Percentiles rank a stretch among this genome's conserved stretches.
Evolutionary conservation across 148 eudicot genomes (phyloP).

Genomic region (Gaultheria prostrata): DNA sequence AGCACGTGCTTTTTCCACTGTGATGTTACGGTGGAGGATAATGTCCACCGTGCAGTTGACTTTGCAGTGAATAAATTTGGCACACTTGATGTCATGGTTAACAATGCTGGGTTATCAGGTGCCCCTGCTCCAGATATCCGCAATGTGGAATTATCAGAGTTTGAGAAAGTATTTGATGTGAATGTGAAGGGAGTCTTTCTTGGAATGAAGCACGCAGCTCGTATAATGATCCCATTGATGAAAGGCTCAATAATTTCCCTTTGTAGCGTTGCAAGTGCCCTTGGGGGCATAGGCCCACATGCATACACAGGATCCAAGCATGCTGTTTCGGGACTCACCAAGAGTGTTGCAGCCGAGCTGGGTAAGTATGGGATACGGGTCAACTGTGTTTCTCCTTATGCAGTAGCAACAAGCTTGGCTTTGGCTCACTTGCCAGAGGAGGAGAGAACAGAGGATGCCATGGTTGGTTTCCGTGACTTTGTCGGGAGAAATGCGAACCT

Average conservation of each 20-base stretch:
- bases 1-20: constrained; percentile 50
- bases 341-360: constrained; percentile 86
- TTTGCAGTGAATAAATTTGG: constrained; percentile 58
- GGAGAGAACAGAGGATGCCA: constrained; percentile 68
- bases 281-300: constrained; percentile 80
- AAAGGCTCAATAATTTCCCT: constrained; percentile 74
- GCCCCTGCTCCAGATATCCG: constrained; percentile 72
- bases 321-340: constrained; percentile 84
- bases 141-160: constrained; percentile 43
- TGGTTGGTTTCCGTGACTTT: constrained; percentile 53
- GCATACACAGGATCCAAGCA: constrained; percentile 86
- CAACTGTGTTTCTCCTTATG: constrained; percentile 89
- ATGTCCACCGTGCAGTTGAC: constrained; percentile 63
- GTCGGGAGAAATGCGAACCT: constrained; percentile 60
- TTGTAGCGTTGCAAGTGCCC: constrained; percentile 54
- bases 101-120: constrained; percentile 77
- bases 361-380: constrained; percentile 82
- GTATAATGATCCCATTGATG: constrained; percentile 75
- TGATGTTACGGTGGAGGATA: constrained; percentile 70
- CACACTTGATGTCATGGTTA: constrained; percentile 77
- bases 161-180: constrained; percentile 62
- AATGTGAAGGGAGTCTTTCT: constrained; percentile 78
- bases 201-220: constrained; percentile 98
- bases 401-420: constrained; percentile 66
- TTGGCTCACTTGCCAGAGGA: constrained; percentile 66